Percentiles rank a stretch among this genome's conserved stretches.
These are phyloP conservation scores for Przewalskia tangutica DNA, from an alignment of 257 asterid genomes.

Conservation along the genomic window DNA sequence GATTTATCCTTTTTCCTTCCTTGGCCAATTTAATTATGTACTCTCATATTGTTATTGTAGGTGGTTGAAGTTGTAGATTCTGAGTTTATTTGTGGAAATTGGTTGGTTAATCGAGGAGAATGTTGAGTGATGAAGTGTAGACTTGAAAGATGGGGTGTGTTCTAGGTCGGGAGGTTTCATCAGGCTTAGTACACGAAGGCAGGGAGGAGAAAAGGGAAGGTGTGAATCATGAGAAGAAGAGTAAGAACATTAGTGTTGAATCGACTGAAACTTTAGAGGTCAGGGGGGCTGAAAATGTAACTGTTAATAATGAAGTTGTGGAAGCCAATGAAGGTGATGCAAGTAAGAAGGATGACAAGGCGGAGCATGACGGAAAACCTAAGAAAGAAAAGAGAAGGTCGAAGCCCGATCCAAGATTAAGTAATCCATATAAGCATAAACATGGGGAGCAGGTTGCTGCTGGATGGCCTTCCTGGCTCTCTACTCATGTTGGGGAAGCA, in stretches of 20 bases:
- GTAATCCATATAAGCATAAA: slow-evolving; percentile 74
- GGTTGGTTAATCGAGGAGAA: slow-evolving; percentile 10
- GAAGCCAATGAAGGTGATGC: slow-evolving; percentile 20
- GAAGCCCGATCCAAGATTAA: slow-evolving; percentile 65
- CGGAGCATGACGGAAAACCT: slow-evolving; percentile 37
- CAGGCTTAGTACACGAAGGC: slow-evolving; percentile 20
- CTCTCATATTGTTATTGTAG: not conserved
- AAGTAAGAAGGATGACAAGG: slow-evolving; percentile 37
- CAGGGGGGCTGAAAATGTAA: slow-evolving; percentile 13
- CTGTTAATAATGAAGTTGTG: slow-evolving; percentile 12
- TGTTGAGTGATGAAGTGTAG: slow-evolving; percentile 28
- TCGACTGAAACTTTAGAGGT: slow-evolving; percentile 17
- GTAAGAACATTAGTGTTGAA: slow-evolving; percentile 13
- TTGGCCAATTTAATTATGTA: not conserved
- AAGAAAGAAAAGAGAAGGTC: slow-evolving; percentile 68
- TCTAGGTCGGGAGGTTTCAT: slow-evolving; percentile 30
- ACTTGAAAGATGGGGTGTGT: slow-evolving; percentile 37
- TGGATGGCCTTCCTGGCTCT: slow-evolving; percentile 98
- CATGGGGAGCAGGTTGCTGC: slow-evolving; percentile 95
- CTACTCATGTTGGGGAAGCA: slow-evolving; percentile 90
- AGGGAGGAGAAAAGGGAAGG: slow-evolving; percentile 22
- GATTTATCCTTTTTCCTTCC: not conserved
- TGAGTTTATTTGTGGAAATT: slow-evolving; percentile 5
- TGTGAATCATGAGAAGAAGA: slow-evolving; percentile 21
- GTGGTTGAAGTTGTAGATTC: not conserved